Evolutionary conservation across 225 moss, liverwort and hornwort genomes (phyloP), one percentile per base, ranked within the genome.

Genomic region (Pseudisothecium myosuroides): DNA sequence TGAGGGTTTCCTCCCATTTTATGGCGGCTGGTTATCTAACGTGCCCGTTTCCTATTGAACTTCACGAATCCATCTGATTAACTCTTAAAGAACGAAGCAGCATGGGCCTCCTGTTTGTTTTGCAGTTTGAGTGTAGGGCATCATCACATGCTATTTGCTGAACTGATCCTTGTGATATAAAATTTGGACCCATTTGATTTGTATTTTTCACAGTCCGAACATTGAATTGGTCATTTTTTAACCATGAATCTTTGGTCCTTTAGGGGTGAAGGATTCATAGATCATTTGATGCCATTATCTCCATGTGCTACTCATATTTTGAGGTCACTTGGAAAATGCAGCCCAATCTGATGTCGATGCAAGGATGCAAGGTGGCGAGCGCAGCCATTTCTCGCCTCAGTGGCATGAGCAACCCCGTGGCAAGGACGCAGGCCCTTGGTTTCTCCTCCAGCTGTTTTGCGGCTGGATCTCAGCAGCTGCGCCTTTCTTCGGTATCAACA

Each of bases 291-390:
- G 63, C 21, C 50, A 52, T 79, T 58, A 56, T 41, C 24, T 86
- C 43, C 29, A 18, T 32, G 55, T 65, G 72, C 65, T 86, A 55
- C 83, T 83, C 79, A 65, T 18, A 69, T 43, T 92, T 81, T 68
- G 39, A 85, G 24, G 17, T 41, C 17, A 47, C 23, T 21, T 90
- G 37, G 76, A 71, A 27, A 59, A 83, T 85, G 89, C 92, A 97
- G 96, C 73, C 94, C 91, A 97, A 89, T 84, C 79, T 98, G 59
- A 69, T 94, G 90, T 91, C 94, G 29, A 65, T 94, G 71, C 94
- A 94, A 61, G 90, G 94, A 86, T 96, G 90, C 86, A 91, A 80
- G 84, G 58, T 94, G 91, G 92, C 91, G 10, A 90, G 89, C 34
- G 81, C 92, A 45, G 90, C 94, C 21, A 81, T 90, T 83, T 87